Base-by-base conservation (phyloP, 768 basidiomycete species). In the Cyclocybe cylindracea region DNA sequence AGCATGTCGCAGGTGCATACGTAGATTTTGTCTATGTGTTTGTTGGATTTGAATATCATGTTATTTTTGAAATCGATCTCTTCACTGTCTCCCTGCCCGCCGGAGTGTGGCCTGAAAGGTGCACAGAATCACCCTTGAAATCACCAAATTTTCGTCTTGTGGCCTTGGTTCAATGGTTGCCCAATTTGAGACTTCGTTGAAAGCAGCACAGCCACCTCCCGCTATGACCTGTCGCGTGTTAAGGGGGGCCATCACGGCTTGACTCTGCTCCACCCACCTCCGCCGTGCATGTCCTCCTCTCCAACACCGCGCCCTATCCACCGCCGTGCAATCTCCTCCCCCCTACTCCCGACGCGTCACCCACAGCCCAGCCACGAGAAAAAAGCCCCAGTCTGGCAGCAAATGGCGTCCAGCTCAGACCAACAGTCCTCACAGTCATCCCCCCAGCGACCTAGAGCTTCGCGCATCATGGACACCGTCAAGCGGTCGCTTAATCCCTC, bases 381-480 rank as follows among this genome's bases (percentile, higher is more conserved):
- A 39, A 16, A 37, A 41, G 8, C 29, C 29, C 40, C 42, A 33
- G 13, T 50, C 44, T 39, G 51, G 38, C 35, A 44, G 29, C 39
- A 37, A 34, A 49, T 52, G 56, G 43, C 55, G 5, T 49, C 57
- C 41, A 51, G 34, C 55, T 37, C 58, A 44, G 57, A 59, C 35
- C 37, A 54, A 11, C 35, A 38, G 32, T 37, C 39, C 24, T 24
- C n/a, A 24, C n/a, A 41, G 18, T 46, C 61, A 10, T 24, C 56
- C 5, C 39, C 60, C 24, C 18, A 54, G 14, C 60, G 57, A 39
- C 61, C 60, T 16, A 53, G 60, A 44, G 55, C 66, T 10, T 64
- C 65, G 32, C 67, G 66, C 40, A 53, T 71, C 46, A 61, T 69
- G 52, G 58, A 54, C 19, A 64, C 68, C 5, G 68, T 71, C 39